A percentile compares a stretch with the other conserved stretches of the same genome.
Evolutionary conservation across 805 yeast genomes (phyloP).

Genomic region (Ogataea nonfermentans): DNA sequence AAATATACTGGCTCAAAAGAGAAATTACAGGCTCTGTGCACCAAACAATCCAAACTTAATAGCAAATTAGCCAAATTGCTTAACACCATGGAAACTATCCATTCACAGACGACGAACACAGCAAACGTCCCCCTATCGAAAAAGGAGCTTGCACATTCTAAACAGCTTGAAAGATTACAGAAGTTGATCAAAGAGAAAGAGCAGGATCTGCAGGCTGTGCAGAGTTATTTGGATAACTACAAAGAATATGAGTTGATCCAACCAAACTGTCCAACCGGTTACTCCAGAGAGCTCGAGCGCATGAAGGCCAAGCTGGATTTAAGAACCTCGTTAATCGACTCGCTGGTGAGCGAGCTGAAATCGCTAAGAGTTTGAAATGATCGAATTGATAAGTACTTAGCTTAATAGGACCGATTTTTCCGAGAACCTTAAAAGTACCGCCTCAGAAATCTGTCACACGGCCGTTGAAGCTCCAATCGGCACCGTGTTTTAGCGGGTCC

Average conservation of each 20-base stretch:
- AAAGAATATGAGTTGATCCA: slow-evolving; percentile 20
- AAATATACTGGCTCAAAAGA: slow-evolving; percentile 6
- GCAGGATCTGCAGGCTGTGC: slow-evolving; percentile 14
- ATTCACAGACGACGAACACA: slow-evolving; percentile 5
- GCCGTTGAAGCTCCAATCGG: slow-evolving; percentile 94
- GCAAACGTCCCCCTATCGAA: slow-evolving; percentile 23
- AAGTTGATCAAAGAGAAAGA: slow-evolving; percentile 20
- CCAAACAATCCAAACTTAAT: slow-evolving; percentile 30
- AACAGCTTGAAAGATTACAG: slow-evolving; percentile 25
- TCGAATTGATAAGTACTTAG: too few relatives aligned
- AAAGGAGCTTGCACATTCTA: slow-evolving; percentile 26
- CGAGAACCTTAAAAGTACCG: slow-evolving; percentile 10
- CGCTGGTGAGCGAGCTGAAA: slow-evolving; percentile 9
- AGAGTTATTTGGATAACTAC: slow-evolving; percentile 13
- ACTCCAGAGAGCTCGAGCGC: slow-evolving; percentile 10
- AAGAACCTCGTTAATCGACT: slow-evolving; percentile 5
- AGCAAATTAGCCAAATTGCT: slow-evolving; percentile 18
- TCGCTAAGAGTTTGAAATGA: slow-evolving; percentile 1
- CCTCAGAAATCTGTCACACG: slow-evolving; percentile 87
- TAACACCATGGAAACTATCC: slow-evolving; percentile 9
- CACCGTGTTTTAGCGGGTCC: slow-evolving; percentile 81
- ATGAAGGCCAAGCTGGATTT: slow-evolving; percentile 22
- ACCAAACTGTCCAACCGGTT: slow-evolving; percentile 7
- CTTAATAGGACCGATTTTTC: slow-evolving; percentile 11
- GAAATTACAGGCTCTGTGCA: slow-evolving; percentile 24